Evolutionary conservation across 2,329 filamentous ascomycete genomes (phyloP), one percentile per base, ranked within the genome.

Genomic region (Raffaelea ambrosiae): DNA sequence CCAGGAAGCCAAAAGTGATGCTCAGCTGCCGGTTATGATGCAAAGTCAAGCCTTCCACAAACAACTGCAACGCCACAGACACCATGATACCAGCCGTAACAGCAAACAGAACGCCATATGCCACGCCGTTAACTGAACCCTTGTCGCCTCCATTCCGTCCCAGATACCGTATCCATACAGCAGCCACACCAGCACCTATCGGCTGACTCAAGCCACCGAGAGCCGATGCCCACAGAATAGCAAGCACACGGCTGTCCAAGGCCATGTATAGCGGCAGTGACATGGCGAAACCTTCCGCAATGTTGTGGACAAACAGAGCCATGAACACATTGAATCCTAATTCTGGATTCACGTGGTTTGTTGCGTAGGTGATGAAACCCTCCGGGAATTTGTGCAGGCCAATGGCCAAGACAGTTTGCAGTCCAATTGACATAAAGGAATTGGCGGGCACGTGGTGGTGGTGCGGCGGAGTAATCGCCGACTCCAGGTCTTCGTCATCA

Each of bases 391-490:
- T 98, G 71, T 98, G 93, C 2, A 98, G 72, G 8, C 91, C 89
- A 53, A 98, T 97, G 5, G 93, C 93, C 44, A 96, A 83, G 16
- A 88, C 91, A 0, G 93, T 97, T 65, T 98, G 93, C 1, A 98
- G 77, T n/a, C 93, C 90, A 51, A 97, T 93, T 46, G 87, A 87
- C 53, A 97, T 73, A 63, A 96, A 98, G 5, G 88, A 88, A 59
- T 97, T 97, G 52, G 87, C 83, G 0, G 91, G 88, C 3, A 97
- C 91, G 63, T 98, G 93, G 65, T 98, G 91, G 60, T 98, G 91
- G 60, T 96, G 88, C 51, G 71, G 71, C 5, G 68, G 67, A 51
- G 26, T 10, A 33, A 16, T 13, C 50, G 11, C 48, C 50, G 36
- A 48, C 39, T 54, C 49, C 11, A 52, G 49, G 16, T 58, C 53